phyloP scores from a whole-genome alignment of 2,329 filamentous ascomycete species.

The Diaporthe vexans region DNA sequence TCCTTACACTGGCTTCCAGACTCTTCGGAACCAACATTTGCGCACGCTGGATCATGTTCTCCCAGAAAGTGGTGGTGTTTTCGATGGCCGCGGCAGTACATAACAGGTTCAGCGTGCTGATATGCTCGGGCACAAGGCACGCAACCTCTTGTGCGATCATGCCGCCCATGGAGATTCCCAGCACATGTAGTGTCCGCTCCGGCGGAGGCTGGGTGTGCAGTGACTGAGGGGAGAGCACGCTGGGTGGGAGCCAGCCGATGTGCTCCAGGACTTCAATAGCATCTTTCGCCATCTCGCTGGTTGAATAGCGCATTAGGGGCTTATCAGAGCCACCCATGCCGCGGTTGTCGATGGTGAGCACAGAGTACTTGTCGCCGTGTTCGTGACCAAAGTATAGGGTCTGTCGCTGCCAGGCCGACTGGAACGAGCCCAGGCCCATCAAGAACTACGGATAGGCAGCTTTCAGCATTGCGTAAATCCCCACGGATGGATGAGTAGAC shows the following conservation, averaged over 20 bases:
- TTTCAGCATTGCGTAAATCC: slow-evolving; percentile 28
- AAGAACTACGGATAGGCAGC: slow-evolving; percentile 69
- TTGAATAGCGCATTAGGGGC: slow-evolving; percentile 83
- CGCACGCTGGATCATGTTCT: slow-evolving; percentile 73
- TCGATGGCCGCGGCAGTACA: slow-evolving; percentile 73
- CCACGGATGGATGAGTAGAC: background rate
- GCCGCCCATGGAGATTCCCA: slow-evolving; percentile 87
- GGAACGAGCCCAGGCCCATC: slow-evolving; percentile 81
- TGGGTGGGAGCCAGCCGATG: slow-evolving; percentile 72
- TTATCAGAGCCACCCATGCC: slow-evolving; percentile 86
- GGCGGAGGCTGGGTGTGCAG: slow-evolving; percentile 36
- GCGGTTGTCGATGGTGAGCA: slow-evolving; percentile 85
- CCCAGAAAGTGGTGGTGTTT: slow-evolving; percentile 72
- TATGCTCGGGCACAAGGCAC: slow-evolving; percentile 62
- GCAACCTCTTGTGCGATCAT: slow-evolving; percentile 92
- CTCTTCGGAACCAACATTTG: slow-evolving; percentile 77
- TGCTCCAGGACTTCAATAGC: slow-evolving; percentile 77
- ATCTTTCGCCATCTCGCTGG: slow-evolving; percentile 87
- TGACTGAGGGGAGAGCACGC: slow-evolving; percentile 41
- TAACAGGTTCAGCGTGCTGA: slow-evolving; percentile 71
- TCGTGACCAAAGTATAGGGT: slow-evolving; percentile 86
- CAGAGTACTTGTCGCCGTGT: slow-evolving; percentile 75
- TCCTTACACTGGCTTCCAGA: slow-evolving; percentile 74
- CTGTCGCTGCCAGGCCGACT: slow-evolving; percentile 84
- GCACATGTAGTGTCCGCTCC: slow-evolving; percentile 70